Evolutionary conservation across 306 rosid species (phyloP).

Genomic region (Medicago lupulina): DNA sequence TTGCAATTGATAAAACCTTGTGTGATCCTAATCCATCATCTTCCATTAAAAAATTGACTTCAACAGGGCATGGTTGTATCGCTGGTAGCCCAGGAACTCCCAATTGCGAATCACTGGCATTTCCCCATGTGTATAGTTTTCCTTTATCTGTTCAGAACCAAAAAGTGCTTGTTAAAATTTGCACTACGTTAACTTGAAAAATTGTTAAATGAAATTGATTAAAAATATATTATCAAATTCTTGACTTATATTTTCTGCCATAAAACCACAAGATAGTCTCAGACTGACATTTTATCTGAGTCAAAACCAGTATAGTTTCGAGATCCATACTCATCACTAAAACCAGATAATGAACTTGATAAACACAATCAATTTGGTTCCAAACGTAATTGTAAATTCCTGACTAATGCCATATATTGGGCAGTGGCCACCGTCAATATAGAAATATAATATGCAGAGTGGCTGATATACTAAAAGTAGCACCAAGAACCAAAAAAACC

Average conservation of each 20-base stretch:
- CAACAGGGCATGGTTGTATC: constrained; percentile 66
- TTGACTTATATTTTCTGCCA: not conserved
- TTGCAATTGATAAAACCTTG: constrained; percentile 72
- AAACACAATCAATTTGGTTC: not conserved
- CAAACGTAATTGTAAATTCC: constrained; percentile 4
- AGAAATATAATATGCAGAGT: not conserved
- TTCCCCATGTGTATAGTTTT: constrained; percentile 90
- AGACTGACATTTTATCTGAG: constrained; percentile 23
- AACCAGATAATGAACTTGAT: constrained; percentile 18
- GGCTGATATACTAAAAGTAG: too few species aligned
- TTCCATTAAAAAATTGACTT: constrained; percentile 79
- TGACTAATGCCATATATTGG: not conserved
- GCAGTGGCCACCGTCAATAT: not conserved
- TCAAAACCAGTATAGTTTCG: constrained; percentile 6
- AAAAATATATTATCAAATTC: constrained; percentile 12
- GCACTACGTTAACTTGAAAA: constrained; percentile 17
- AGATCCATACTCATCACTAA: not conserved
- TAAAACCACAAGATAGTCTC: constrained; percentile 4
- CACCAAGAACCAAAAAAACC: too few species aligned
- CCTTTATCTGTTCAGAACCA: constrained; percentile 66
- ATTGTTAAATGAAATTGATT: not conserved
- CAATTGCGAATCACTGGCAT: constrained; percentile 77
- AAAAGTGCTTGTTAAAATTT: constrained; percentile 24
- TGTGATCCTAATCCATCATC: constrained; percentile 81
- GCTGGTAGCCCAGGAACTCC: constrained; percentile 94